Evolutionary conservation across 106 monocot species (phyloP), one percentile per base, ranked within the genome.

Genomic region (Vanilla planifolia): DNA sequence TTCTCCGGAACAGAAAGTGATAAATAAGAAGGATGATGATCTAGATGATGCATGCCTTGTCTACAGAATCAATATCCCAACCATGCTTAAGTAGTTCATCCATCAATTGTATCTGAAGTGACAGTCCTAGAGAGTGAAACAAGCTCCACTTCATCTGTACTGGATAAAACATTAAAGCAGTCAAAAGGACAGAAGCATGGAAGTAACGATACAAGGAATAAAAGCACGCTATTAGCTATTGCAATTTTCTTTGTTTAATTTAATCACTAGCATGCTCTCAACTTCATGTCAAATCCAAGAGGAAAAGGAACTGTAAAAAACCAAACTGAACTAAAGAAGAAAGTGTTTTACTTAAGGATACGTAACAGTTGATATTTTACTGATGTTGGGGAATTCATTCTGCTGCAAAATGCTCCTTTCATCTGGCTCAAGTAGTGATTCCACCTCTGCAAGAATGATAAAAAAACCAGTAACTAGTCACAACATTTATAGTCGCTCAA

Each of bases 311-410:
- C n/a, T n/a, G 8, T 41, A 30, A 21, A 44, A 1, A 5, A 34
- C 21, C n/a, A 17, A 10, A 0, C 11, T 42, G 8, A 60, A 29
- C 34, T 46, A 33, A 69, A 47, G n/a, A 47, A 37, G 8, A 26
- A 14, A 29, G 4, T 28, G 21, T 10, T 7, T 20, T n/a, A 13
- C 33, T 63, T 52, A 14, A 15, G n/a, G 33, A 44, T 69, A 80
- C 82, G 61, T 73, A 62, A 91, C 96, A 55, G 91, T 79, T 42
- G 96, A 88, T 60, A 85, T 77, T 82, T 88, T 96, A 72, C 56
- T 55, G 16, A 84, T 61, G 67, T 84, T 63, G 33, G 87, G 79
- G 34, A 30, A 23, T 51, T 81, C 62, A 47, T 91, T 84, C 62
- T 67, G 66, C 28, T 75, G 60, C 70, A 91, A 77, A 50, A 87